These are phyloP conservation scores for Hyaloscypha hepaticicola DNA, from an alignment of 495 filamentous ascomycete genomes.

Conservation along the genomic window DNA sequence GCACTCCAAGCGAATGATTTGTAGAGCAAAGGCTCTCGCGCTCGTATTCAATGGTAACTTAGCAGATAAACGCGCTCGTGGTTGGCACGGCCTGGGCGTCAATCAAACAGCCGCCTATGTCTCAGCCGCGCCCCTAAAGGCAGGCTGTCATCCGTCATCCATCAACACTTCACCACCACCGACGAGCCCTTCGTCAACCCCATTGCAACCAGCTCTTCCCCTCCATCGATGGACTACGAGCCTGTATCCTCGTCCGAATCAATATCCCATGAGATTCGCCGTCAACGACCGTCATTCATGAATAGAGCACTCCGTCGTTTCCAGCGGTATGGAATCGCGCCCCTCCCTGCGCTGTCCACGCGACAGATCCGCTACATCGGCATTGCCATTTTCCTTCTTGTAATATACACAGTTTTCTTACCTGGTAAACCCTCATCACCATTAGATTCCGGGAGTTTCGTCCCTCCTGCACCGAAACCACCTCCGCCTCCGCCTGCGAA, in stretches of 20 bases:
- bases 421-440: neutral
- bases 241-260: neutral
- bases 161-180: neutral
- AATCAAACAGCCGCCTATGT: neutral
- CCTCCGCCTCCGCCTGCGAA: neutral
- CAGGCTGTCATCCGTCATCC: neutral
- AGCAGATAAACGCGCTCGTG: neutral
- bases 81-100: neutral
- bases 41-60: neutral
- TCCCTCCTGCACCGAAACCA: neutral
- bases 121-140: neutral
- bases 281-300: neutral
- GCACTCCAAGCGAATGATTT: no score
- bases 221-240: neutral
- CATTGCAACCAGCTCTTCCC: neutral
- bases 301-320: neutral
- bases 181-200: neutral
- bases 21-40: no score
- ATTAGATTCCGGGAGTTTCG: neutral
- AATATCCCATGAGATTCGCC: neutral
- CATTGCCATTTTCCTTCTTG: neutral
- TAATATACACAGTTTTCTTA: neutral
- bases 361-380: neutral
- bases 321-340: neutral
- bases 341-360: neutral